A percentile compares a stretch with the other conserved stretches of the same genome.
Conservation (phyloP, 768 basidiomycete species). For the Trametes villosa region DNA sequence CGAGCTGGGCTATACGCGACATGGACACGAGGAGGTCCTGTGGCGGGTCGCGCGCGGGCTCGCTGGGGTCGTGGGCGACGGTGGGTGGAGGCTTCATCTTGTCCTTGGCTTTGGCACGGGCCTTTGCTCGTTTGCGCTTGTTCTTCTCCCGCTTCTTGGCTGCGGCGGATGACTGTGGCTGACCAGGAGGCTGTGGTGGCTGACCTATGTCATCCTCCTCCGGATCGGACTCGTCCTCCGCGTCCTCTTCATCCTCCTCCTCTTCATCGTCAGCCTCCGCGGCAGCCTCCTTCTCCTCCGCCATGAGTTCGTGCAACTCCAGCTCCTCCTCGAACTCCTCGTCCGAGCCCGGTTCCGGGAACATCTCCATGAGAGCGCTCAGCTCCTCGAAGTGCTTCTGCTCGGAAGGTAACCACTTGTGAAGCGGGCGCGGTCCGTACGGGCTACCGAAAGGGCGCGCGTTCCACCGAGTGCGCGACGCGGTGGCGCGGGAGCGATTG, state of each 20-base stretch:
- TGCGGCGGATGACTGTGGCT: neutral
- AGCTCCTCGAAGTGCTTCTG: conserved; percentile 12
- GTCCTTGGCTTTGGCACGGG: conserved; percentile 16
- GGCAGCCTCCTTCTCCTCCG: neutral
- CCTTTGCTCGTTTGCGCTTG: conserved; percentile 11
- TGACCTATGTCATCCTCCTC: conserved; percentile 2
- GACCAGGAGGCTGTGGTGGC: neutral
- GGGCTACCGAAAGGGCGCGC: conserved; percentile 17
- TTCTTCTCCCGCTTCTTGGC: conserved; percentile 13
- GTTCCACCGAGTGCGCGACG: conserved; percentile 20
- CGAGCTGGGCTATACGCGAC: conserved; percentile 20
- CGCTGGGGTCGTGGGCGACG: too few relatives aligned
- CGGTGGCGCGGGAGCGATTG: conserved; percentile 8
- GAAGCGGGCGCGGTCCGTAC: conserved; percentile 13
- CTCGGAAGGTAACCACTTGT: conserved; percentile 5
- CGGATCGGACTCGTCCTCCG: neutral
- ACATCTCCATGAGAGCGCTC: conserved; percentile 13
- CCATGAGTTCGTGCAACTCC: neutral
- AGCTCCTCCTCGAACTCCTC: conserved; percentile 9
- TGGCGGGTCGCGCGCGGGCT: conserved; percentile 2
- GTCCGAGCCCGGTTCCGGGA: conserved; percentile 9
- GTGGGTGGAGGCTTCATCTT: neutral
- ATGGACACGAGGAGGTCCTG: conserved; percentile 23
- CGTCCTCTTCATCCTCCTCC: neutral
- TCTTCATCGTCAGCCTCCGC: conserved; percentile 3